Conservation (phyloP, 148 eudicot species). For the Chenopodium formosanum region DNA sequence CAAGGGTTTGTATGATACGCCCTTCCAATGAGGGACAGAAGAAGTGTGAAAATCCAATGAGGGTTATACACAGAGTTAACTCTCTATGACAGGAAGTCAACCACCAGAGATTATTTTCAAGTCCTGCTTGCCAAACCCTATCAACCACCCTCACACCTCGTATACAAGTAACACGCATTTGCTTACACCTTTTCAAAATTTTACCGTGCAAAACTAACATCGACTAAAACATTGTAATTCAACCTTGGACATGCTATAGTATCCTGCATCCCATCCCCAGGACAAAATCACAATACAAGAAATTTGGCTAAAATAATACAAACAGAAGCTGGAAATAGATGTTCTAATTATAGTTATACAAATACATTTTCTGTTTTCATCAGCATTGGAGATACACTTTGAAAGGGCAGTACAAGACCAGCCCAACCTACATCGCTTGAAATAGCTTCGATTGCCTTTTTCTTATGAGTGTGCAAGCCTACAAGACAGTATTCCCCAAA, state of each 20-base stretch:
- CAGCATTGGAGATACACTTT: background rate
- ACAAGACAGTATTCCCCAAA: slow-evolving; percentile 6
- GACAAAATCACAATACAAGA: background rate
- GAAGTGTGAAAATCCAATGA: background rate
- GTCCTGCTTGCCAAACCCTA: background rate
- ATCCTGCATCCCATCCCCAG: background rate
- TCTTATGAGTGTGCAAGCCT: background rate
- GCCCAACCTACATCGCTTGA: slow-evolving; percentile 8
- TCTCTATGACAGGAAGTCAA: background rate
- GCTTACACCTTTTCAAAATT: background rate
- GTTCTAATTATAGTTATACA: background rate
- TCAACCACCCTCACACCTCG: background rate
- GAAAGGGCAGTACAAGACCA: background rate
- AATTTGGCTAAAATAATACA: background rate
- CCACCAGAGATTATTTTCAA: background rate
- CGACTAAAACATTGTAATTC: background rate
- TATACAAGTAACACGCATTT: background rate
- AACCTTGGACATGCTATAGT: background rate
- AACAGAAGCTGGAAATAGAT: background rate
- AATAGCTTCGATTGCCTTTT: background rate
- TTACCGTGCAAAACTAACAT: background rate
- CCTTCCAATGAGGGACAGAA: background rate
- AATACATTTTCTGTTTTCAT: background rate
- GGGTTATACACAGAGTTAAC: too few species aligned
- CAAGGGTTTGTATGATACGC: background rate